A percentile compares a stretch with the other conserved stretches of the same genome.
Evolutionary conservation across 2,329 filamentous ascomycete genomes (phyloP).

Genomic region (Pseudogymnoascus destructans): DNA sequence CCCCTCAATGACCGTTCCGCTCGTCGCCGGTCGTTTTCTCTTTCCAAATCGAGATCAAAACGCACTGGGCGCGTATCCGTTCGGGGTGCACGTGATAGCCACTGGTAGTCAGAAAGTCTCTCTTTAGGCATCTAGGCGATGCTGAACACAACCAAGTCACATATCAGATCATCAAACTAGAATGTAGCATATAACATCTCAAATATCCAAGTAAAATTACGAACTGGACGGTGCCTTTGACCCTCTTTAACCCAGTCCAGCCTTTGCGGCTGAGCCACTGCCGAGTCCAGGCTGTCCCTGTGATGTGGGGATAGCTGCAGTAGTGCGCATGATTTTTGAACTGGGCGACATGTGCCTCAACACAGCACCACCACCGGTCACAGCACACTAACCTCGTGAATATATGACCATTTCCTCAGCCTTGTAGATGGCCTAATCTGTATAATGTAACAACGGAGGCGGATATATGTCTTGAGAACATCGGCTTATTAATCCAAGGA

Average conservation of each 20-base stretch:
- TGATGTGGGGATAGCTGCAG: neutral
- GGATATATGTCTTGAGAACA: neutral
- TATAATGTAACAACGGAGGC: neutral
- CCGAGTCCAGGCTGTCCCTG: slow-evolving; percentile 2
- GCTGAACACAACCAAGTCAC: neutral
- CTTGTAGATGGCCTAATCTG: neutral
- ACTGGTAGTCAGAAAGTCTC: neutral
- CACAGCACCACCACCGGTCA: neutral
- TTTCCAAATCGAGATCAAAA: slow-evolving; percentile 2
- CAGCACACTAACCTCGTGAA: neutral
- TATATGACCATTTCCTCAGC: neutral
- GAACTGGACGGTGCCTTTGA: neutral
- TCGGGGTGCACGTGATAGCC: neutral
- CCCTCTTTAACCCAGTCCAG: neutral
- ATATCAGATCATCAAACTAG: neutral
- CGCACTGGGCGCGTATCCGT: neutral
- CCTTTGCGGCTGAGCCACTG: neutral
- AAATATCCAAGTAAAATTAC: neutral
- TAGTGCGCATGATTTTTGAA: slow-evolving; percentile 1
- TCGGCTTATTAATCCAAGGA: neutral
- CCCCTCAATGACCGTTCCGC: slow-evolving; percentile 1
- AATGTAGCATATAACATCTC: neutral
- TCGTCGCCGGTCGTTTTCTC: slow-evolving; percentile 1
- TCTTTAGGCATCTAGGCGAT: neutral
- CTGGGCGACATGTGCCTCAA: neutral